Evolutionary conservation across 1,284 basidiomycete species (phyloP).

Genomic region (Quambalaria eucalypti): DNA sequence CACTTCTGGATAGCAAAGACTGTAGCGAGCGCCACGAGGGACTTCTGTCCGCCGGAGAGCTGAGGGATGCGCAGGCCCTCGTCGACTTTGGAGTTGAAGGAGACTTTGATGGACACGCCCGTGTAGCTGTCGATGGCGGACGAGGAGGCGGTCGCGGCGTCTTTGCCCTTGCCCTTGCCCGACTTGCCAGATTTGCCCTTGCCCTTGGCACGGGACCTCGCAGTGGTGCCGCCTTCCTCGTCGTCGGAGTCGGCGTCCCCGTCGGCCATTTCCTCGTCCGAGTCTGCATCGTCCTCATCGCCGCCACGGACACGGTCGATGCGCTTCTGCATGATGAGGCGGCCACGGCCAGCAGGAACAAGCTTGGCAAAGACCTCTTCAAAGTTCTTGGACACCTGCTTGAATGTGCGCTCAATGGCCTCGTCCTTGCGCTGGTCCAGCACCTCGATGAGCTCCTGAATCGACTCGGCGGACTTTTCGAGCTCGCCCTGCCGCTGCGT

Average conservation of each 20-base stretch:
- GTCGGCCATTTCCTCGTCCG: constrained; percentile 4
- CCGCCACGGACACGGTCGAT: constrained; percentile 57
- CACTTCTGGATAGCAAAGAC: constrained; percentile 99
- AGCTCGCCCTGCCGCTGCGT: constrained; percentile 77
- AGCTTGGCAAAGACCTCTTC: constrained; percentile 93
- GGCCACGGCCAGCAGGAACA: constrained; percentile 85
- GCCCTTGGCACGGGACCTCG: background rate
- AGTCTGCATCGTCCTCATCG: constrained; percentile 8
- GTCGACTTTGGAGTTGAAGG: constrained; percentile 95
- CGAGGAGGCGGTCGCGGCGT: constrained; percentile 54
- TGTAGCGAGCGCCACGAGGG: constrained; percentile 86
- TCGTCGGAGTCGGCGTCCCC: constrained; percentile 33
- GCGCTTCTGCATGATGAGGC: constrained; percentile 80
- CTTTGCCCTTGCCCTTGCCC: constrained; percentile 13
- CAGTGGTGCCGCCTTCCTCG: constrained; percentile 26
- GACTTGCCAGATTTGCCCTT: background rate
- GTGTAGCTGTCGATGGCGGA: constrained; percentile 77
- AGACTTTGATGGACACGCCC: constrained; percentile 93
- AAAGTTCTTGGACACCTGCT: constrained; percentile 93
- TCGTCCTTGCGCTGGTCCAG: constrained; percentile 96
- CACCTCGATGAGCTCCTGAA: constrained; percentile 86
- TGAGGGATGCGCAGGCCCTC: constrained; percentile 94
- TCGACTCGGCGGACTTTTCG: constrained; percentile 76
- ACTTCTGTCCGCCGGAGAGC: constrained; percentile 94
- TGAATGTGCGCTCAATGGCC: constrained; percentile 94